Evolutionary conservation across 495 filamentous ascomycete genomes (phyloP).

Genomic region (Talaromyces nanjingensis): DNA sequence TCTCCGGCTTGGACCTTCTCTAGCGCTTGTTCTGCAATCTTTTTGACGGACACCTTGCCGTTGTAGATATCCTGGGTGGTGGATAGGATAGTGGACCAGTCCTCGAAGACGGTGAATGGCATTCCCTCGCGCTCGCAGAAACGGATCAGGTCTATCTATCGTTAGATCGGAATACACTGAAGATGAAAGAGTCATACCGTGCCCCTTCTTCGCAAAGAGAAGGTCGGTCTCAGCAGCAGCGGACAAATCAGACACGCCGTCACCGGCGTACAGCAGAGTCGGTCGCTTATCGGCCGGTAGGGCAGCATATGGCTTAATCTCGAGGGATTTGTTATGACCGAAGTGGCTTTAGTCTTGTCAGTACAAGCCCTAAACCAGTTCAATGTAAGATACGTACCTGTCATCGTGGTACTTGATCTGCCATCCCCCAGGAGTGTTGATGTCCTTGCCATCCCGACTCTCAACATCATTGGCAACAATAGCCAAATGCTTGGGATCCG

Average conservation of each 20-base stretch:
- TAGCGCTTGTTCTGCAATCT: constrained; percentile 17
- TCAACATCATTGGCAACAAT: constrained; percentile 81
- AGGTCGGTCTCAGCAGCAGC: constrained; percentile 84
- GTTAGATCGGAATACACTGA: not conserved
- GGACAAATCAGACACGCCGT: constrained; percentile 83
- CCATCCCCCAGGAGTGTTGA: constrained; percentile 77
- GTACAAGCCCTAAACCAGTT: constrained; percentile 14
- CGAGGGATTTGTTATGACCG: constrained; percentile 88
- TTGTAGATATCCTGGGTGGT: constrained; percentile 66
- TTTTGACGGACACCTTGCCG: constrained; percentile 41
- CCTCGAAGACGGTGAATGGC: constrained; percentile 73
- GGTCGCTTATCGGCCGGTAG: constrained; percentile 63
- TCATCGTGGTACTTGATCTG: constrained; percentile 82
- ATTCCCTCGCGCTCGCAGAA: constrained; percentile 73
- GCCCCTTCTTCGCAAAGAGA: constrained; percentile 83
- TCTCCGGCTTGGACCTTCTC: not conserved
- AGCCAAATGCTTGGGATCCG: constrained; percentile 52
- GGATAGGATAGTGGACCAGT: constrained; percentile 67
- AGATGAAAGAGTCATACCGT: constrained; percentile 49
- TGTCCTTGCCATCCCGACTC: constrained; percentile 59
- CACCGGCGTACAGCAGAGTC: constrained; percentile 79
- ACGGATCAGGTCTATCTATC: constrained; percentile 60
- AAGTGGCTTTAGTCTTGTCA: constrained; percentile 49
- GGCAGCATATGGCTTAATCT: constrained; percentile 75
- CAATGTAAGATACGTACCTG: constrained; percentile 40